Evolutionary conservation across 306 rosid species (phyloP), one percentile per base, ranked within the genome.

Genomic region (Rosa persica): DNA sequence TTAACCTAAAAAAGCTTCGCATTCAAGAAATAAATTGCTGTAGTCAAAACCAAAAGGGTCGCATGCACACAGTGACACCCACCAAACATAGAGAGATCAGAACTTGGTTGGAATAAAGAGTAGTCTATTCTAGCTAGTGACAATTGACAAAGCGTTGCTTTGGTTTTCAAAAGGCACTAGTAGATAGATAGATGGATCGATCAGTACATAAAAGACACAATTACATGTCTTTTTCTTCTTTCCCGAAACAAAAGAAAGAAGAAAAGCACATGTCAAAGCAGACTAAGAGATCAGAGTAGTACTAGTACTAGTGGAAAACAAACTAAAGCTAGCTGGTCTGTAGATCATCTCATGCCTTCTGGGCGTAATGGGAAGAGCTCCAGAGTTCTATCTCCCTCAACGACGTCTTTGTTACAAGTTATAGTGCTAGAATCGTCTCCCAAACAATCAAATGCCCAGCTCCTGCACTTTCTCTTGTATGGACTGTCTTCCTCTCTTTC

Each of bases 321-420:
- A 82, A 81, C 71, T 39, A 67, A 39, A 34, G 20, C 34, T 43
- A 36, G 52, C 51, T 9, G 51, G 34, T 19, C 2, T 12, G 4
- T 19, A 51, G 23, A 25, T 72, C 69, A 71, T 91, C 88, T 80
- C 87, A 87, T 88, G 66, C 97, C 89, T 89, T 94, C 98, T 27
- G 98, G 98, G 83, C 89, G 97, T 78, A 94, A 80, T 43, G 98
- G 98, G 82, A 94, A 94, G 64, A 94, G 93, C 89, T 94, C 93
- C 82, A 94, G 84, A 75, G 97, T 94, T 85, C 85, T 88, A 66
- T 87, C 86, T 66, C 87, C 94, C 38, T 86, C 91, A 19, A 84
- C 88, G 54, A 82, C 82, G 61, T 74, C 72, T 67, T 82, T 67
- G 70, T 67, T 72, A 22, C 70, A 72, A 27, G 44, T 66, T 8